Percentiles rank a stretch among this genome's conserved stretches.
phyloP scores from a whole-genome alignment of 371 early-diverging fungal genomes.

The Nematocida sp. region DNA sequence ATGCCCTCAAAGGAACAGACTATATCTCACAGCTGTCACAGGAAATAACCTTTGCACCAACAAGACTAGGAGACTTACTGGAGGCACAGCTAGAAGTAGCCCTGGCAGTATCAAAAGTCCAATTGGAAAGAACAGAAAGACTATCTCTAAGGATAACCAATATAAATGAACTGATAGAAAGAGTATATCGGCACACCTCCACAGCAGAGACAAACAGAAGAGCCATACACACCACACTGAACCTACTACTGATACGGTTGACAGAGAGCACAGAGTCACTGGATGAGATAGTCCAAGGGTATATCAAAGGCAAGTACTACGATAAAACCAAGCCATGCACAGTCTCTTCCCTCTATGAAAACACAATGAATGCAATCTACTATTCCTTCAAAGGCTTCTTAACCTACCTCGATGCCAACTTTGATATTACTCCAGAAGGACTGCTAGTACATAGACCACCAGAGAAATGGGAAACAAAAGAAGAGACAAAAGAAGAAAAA shows the following conservation, averaged over 20 bases:
- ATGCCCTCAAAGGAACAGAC: neutral
- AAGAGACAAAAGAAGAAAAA: neutral
- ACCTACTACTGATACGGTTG: neutral
- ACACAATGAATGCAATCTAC: too few relatives aligned
- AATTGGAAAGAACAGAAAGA: neutral
- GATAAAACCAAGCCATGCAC: neutral
- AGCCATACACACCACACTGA: neutral
- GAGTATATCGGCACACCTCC: neutral
- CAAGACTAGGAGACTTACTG: neutral
- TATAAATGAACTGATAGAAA: neutral
- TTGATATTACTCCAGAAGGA: too few relatives aligned
- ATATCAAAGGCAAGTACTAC: neutral
- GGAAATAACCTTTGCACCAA: neutral
- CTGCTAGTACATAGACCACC: too few relatives aligned
- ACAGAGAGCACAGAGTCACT: neutral
- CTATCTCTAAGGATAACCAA: neutral
- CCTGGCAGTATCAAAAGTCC: constrained; percentile 9
- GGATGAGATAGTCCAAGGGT: neutral
- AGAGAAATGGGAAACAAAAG: too few relatives aligned
- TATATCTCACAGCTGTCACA: neutral
- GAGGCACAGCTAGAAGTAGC: constrained; percentile 19
- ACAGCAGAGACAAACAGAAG: too few relatives aligned
- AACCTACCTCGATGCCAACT: too few relatives aligned
- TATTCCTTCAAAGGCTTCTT: too few relatives aligned
- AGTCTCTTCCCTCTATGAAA: neutral